phyloP scores from a whole-genome alignment of 768 basidiomycete genomes.

The Kwoniella sp. region DNA sequence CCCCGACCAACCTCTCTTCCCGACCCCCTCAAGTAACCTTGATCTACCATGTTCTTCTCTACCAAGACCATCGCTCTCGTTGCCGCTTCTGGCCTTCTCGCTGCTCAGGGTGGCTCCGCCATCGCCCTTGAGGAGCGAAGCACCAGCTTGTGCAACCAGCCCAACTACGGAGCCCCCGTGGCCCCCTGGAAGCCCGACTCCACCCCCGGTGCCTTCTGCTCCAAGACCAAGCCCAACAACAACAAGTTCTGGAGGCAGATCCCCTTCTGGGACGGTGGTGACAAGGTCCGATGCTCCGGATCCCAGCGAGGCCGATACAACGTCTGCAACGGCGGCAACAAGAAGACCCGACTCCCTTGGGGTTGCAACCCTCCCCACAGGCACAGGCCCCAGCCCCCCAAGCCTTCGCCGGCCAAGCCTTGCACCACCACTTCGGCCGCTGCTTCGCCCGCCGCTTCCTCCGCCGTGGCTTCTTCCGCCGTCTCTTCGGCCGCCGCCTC shows the following conservation, averaged over 20 bases:
- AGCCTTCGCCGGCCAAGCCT: slow-evolving; percentile 3
- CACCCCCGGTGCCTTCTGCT: slow-evolving; percentile 26
- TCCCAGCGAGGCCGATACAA: slow-evolving; percentile 7
- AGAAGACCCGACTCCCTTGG: slow-evolving; percentile 14
- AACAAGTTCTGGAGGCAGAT: slow-evolving; percentile 18
- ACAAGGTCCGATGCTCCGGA: slow-evolving; percentile 15
- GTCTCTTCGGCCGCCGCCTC: slow-evolving; percentile 5
- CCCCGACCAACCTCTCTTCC: slow-evolving; percentile 15
- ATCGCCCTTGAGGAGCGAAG: slow-evolving; percentile 10
- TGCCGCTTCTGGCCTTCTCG: slow-evolving; percentile 12
- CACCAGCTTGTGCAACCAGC: slow-evolving; percentile 20
- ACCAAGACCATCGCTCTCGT: slow-evolving; percentile 18
- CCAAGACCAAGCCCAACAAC: slow-evolving; percentile 25
- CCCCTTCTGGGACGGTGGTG: slow-evolving; percentile 23
- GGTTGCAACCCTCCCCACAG: slow-evolving; percentile 28
- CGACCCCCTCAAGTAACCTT: slow-evolving; percentile 6
- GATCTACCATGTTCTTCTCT: slow-evolving; percentile 32
- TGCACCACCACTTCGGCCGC: slow-evolving; percentile 3
- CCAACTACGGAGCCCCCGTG: slow-evolving; percentile 25
- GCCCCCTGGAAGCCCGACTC: slow-evolving; percentile 24
- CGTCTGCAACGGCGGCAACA: slow-evolving; percentile 30
- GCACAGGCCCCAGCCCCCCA: not conserved
- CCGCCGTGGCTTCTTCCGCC: slow-evolving; percentile 4
- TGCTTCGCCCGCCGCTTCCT: slow-evolving; percentile 3
- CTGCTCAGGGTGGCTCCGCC: slow-evolving; percentile 6